Conservation (phyloP, 768 basidiomycete genomes). For the Calocera cornea region DNA sequence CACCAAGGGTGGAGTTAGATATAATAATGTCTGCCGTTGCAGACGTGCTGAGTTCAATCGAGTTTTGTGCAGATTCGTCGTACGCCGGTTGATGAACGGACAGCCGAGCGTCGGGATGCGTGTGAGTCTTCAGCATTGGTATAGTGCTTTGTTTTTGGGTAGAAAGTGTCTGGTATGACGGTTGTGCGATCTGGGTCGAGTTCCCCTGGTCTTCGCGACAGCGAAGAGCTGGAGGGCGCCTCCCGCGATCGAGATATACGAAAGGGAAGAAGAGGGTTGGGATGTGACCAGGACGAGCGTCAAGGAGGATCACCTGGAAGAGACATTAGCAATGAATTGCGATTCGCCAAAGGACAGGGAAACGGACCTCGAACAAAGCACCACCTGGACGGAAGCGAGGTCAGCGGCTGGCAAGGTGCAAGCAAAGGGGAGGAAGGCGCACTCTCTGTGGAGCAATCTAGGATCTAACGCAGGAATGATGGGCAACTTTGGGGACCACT, state of each 20-base stretch:
- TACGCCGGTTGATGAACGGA: neutral
- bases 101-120: neutral
- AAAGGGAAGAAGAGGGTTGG: neutral
- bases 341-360: neutral
- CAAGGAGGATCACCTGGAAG: neutral
- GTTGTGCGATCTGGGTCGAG: neutral
- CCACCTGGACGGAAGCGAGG: neutral
- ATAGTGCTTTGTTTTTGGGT: neutral
- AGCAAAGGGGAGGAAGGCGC: neutral
- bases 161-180: neutral
- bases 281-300: neutral
- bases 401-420: neutral
- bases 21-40: neutral
- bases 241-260: neutral
- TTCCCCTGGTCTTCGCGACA: neutral
- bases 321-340: neutral
- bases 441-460: conserved; percentile 6
- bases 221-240: neutral
- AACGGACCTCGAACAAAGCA: neutral
- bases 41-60: neutral
- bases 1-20: neutral
- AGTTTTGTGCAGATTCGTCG: neutral
- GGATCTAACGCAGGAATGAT: conserved; percentile 5
- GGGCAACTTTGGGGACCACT: conserved; percentile 4
- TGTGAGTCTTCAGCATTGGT: neutral